Base-by-base conservation (phyloP, 2,329 filamentous ascomycete species). In the Fusarium marasasianum region DNA sequence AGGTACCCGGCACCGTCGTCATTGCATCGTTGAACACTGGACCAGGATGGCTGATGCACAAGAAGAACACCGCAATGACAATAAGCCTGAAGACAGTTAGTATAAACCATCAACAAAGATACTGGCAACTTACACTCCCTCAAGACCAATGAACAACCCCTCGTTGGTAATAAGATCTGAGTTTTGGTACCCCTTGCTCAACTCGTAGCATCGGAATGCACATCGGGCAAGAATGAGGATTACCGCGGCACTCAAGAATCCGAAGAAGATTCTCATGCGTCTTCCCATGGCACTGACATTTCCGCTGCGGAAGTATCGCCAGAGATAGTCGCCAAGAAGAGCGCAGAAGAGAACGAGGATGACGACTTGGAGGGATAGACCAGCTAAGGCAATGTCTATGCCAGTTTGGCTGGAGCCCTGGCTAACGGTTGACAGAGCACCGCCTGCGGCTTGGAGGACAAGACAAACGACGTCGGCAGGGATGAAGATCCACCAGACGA, bases 151-250 rank as follows among this genome's bases (percentile, higher is more conserved):
- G 69, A 90, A 90, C 6, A 87, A 77, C 0, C 79, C 80, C 76
- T 90, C 81, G 45, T 90, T 77, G 9, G 82, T 82, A 45, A 91
- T 88, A 63, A 92, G 79, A 11, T 83, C 79, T 1, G 89, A 90
- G 33, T 80, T 45, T 10, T 77, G 83, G 82, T 91, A 93, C 4
- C 91, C 91, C 44, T 90, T 83, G 69, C 87, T 89, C 68, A 93
- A 80, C 81, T 93, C 91, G 15, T 89, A 89, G 47, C 92, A 89
- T 61, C 91, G 86, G 79, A 90, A 93, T 15, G 88, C 84, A 72
- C 88, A 91, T 22, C 91, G 84, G 8, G 87, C 86, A 44, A 92
- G 87, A 73, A 93, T 90, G 48, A 88, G 83, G 6, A 91, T 57
- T 7, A 91, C 89, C 1, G 90, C 87, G 4, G 88, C 76, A 3